Percentiles rank a stretch among this genome's conserved stretches.
Evolutionary conservation across 2,329 filamentous ascomycete genomes (phyloP).

Genomic region (Coccinonectria pachysandricola): DNA sequence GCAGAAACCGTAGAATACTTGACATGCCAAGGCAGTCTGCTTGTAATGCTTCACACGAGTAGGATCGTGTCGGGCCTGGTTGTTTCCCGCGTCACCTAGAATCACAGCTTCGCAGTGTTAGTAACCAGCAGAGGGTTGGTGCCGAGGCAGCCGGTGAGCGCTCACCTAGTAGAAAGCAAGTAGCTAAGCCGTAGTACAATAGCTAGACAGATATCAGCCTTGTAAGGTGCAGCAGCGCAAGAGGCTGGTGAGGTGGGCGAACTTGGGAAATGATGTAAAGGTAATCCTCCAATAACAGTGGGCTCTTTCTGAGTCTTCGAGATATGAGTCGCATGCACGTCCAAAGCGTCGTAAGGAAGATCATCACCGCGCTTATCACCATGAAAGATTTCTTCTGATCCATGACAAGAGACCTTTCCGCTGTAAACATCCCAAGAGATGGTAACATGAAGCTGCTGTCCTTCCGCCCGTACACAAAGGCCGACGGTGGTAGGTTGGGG

Average conservation of each 20-base stretch:
- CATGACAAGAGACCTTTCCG: no score
- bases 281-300: conserved; percentile 3
- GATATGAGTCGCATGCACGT: conserved; percentile 4
- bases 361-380: no score
- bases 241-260: background rate
- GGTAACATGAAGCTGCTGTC: no score
- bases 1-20: conserved; percentile 5
- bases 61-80: conserved; percentile 1
- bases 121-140: background rate
- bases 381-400: no score
- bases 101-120: background rate
- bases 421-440: no score
- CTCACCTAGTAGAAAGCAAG: conserved; percentile 2
- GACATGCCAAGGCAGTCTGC: conserved; percentile 4
- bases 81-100: conserved; percentile 2
- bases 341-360: conserved; percentile 3
- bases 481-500: no score
- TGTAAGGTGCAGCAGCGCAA: background rate
- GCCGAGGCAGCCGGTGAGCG: no score
- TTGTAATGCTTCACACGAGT: conserved; percentile 1
- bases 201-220: conserved; percentile 1
- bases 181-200: conserved; percentile 1
- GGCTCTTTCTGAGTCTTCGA: conserved; percentile 2
- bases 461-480: no score
- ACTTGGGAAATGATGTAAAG: conserved; percentile 5